phyloP scores from a whole-genome alignment of 2,329 filamentous ascomycete species.

The Monascus ruber region DNA sequence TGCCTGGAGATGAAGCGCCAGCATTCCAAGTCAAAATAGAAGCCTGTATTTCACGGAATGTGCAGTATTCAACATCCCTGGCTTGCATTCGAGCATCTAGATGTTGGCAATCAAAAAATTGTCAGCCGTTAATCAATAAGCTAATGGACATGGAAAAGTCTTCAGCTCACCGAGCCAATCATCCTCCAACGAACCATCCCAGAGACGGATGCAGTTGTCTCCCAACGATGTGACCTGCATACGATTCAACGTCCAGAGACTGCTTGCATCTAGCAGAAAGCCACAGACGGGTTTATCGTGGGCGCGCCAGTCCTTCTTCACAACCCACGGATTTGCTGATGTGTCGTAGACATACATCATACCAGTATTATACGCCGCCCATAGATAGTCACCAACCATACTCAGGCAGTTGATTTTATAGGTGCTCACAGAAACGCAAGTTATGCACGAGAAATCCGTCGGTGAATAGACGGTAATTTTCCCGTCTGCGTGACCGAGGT shows the following conservation, averaged over 20 bases:
- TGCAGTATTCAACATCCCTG: constrained; percentile 70
- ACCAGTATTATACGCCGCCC: constrained; percentile 90
- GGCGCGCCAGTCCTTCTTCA: constrained; percentile 90
- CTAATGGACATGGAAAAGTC: not conserved
- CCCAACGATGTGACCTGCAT: constrained; percentile 79
- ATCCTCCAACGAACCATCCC: constrained; percentile 87
- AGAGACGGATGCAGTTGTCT: constrained; percentile 72
- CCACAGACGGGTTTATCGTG: constrained; percentile 73
- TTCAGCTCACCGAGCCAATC: constrained; percentile 64
- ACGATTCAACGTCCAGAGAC: constrained; percentile 73
- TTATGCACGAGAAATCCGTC: constrained; percentile 63
- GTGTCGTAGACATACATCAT: constrained; percentile 91
- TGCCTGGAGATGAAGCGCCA: constrained; percentile 83
- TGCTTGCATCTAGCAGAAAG: constrained; percentile 66
- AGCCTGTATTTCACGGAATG: constrained; percentile 69
- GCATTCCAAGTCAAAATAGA: constrained; percentile 93
- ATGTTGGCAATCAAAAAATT: too few relatives aligned
- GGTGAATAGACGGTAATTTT: constrained; percentile 90
- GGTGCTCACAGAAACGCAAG: constrained; percentile 71
- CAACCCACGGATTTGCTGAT: constrained; percentile 66
- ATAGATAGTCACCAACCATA: constrained; percentile 70
- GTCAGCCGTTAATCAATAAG: not conserved
- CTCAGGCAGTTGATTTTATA: constrained; percentile 90
- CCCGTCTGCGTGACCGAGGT: constrained; percentile 84
- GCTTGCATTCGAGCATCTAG: constrained; percentile 73